A percentile compares a stretch with the other conserved stretches of the same genome.
These are phyloP conservation scores for Dichomitus squalens DNA, from an alignment of 1,284 basidiomycete genomes.

Conservation along the genomic window DNA sequence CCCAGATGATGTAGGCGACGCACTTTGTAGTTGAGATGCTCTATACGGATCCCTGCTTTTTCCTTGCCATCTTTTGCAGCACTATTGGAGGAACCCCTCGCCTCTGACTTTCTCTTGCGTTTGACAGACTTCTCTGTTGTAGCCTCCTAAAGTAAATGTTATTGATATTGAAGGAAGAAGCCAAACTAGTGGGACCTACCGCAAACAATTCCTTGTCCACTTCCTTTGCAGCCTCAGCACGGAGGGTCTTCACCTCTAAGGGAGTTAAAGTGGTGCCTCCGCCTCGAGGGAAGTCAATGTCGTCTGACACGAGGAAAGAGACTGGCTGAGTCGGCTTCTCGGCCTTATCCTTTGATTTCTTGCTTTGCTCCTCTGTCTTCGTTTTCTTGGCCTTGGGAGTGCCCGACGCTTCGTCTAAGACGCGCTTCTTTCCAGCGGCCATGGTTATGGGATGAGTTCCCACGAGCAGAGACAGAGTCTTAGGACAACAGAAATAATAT, in stretches of 20 bases:
- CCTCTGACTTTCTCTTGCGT: conserved; percentile 54
- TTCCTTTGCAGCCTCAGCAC: conserved; percentile 84
- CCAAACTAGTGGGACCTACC: conserved; percentile 37
- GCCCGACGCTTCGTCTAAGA: conserved; percentile 53
- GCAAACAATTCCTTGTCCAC: conserved; percentile 80
- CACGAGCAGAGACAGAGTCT: too few relatives aligned
- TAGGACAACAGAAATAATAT: too few relatives aligned
- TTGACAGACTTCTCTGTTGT: conserved; percentile 39
- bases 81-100: conserved; percentile 39
- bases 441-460: conserved; percentile 6
- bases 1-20: conserved; percentile 17
- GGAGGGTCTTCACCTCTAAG: conserved; percentile 86
- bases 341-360: conserved; percentile 29
- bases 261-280: conserved; percentile 84
- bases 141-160: conserved; percentile 34
- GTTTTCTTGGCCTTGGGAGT: conserved; percentile 58
- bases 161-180: background rate
- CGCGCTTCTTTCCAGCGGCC: conserved; percentile 52
- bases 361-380: conserved; percentile 38
- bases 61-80: conserved; percentile 44
- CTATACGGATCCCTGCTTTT: conserved; percentile 64
- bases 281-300: conserved; percentile 95
- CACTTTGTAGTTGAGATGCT: conserved; percentile 95
- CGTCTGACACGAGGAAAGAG: conserved; percentile 60
- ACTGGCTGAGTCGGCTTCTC: conserved; percentile 28